Conservation (phyloP, 2,329 filamentous ascomycete species). For the Rhynchosporium secalis region DNA sequence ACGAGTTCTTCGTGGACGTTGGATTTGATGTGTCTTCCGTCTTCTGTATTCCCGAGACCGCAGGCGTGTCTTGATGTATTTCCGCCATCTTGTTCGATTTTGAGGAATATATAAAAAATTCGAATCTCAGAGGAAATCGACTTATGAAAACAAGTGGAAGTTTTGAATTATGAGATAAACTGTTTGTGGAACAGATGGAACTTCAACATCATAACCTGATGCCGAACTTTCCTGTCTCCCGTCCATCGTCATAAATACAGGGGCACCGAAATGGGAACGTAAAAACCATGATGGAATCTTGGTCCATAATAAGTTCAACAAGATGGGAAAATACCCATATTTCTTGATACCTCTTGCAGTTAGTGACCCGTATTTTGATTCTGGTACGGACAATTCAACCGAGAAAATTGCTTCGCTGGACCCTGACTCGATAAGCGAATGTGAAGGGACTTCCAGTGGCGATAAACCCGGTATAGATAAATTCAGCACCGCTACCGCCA, state of each 20-base stretch:
- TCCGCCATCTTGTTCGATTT: not conserved
- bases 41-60: not conserved
- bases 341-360: conserved; percentile 9
- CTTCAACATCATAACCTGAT: conserved; percentile 12
- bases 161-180: not conserved
- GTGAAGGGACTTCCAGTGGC: not conserved
- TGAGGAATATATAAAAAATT: not conserved
- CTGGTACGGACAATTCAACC: conserved; percentile 1
- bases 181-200: conserved; percentile 5
- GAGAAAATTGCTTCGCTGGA: conserved; percentile 1
- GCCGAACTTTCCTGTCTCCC: conserved; percentile 14
- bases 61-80: not conserved
- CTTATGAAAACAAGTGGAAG: not conserved
- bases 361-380: conserved; percentile 8
- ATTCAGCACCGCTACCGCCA: not conserved
- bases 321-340: conserved; percentile 21
- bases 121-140: not conserved
- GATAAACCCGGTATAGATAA: not conserved
- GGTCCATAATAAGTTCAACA: conserved; percentile 18
- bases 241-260: conserved; percentile 28
- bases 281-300: conserved; percentile 15
- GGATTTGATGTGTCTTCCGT: not conserved
- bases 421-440: not conserved
- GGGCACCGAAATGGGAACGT: conserved; percentile 29
- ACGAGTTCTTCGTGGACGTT: conserved; percentile 13